A percentile compares a stretch with the other conserved stretches of the same genome.
Evolutionary conservation across 352 stramenopile species (phyloP).

Genomic region (Nothophytophthora sp.): DNA sequence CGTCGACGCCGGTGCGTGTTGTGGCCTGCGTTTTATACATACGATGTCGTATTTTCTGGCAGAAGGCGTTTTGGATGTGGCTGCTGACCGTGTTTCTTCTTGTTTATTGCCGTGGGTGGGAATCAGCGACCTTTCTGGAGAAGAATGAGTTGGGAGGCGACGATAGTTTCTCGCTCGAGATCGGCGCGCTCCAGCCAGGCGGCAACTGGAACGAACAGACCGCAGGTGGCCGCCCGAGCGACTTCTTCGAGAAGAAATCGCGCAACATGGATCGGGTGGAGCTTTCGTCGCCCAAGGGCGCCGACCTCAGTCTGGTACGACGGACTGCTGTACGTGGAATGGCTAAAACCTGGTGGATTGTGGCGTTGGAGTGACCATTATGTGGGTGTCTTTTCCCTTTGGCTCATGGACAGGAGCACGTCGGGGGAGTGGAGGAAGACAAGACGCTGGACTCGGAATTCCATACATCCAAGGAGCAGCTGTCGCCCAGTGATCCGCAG

Average conservation of each 20-base stretch:
- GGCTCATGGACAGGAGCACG: constrained; percentile 12
- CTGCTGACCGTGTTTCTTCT: constrained; percentile 1
- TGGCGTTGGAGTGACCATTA: background rate
- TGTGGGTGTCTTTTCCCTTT: no score
- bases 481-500: constrained; percentile 12
- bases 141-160: constrained; percentile 46
- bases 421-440: constrained; percentile 1
- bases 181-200: constrained; percentile 14
- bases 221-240: constrained; percentile 44
- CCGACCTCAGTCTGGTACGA: constrained; percentile 18
- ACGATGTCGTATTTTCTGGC: background rate
- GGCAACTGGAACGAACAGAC: constrained; percentile 34
- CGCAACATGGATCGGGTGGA: constrained; percentile 72
- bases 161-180: constrained; percentile 47
- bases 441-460: background rate
- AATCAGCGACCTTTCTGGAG: constrained; percentile 42
- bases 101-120: background rate
- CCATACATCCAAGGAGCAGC: constrained; percentile 16
- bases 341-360: no score
- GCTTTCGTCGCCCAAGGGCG: constrained; percentile 47
- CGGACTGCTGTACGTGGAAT: no score
- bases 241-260: constrained; percentile 78
- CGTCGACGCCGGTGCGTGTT: constrained; percentile 63
- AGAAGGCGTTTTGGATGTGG: background rate
- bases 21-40: background rate